Percentiles rank a stretch among this genome's conserved stretches.
Conservation (phyloP, 345 rosid species). For the Streptanthus diversifolius region DNA sequence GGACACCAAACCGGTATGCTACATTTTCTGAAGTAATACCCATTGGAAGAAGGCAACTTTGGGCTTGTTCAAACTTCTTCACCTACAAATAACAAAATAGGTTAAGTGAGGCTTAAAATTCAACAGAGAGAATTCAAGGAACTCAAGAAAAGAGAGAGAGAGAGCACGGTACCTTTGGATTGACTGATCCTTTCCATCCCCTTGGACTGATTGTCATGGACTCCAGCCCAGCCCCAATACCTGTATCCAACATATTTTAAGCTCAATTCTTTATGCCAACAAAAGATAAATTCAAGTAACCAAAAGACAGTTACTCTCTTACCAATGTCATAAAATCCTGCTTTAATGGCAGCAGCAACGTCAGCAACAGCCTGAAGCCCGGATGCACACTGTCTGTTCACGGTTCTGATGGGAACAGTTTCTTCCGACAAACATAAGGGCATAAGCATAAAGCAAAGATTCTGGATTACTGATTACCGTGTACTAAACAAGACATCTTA, state of each 20-base stretch:
- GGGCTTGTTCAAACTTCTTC: slow-evolving; percentile 68
- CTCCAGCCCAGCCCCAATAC: slow-evolving; percentile 97
- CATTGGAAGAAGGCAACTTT: slow-evolving; percentile 91
- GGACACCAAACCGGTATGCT: slow-evolving; percentile 76
- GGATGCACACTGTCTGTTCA: slow-evolving; percentile 91
- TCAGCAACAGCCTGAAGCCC: slow-evolving; percentile 99
- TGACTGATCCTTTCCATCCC: slow-evolving; percentile 83
- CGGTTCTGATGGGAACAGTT: slow-evolving; percentile 83
- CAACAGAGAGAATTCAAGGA: neutral
- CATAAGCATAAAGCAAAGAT: neutral
- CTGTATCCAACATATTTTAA: slow-evolving; percentile 32
- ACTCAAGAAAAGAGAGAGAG: neutral
- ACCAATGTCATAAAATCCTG: slow-evolving; percentile 96
- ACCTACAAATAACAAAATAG: slow-evolving; percentile 44
- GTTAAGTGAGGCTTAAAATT: neutral
- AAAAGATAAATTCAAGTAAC: neutral
- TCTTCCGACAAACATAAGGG: slow-evolving; percentile 40
- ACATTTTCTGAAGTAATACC: slow-evolving; percentile 96
- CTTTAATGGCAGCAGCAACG: slow-evolving; percentile 92
- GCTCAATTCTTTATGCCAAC: neutral
- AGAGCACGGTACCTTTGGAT: slow-evolving; percentile 57
- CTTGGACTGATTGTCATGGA: slow-evolving; percentile 82
- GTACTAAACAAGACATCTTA: slow-evolving; percentile 4
- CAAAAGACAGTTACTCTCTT: slow-evolving; percentile 5
- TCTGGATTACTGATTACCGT: neutral